Evolutionary conservation across 495 filamentous ascomycete species (phyloP), one percentile per base, ranked within the genome.

Genomic region (Penicillium chermesinum): DNA sequence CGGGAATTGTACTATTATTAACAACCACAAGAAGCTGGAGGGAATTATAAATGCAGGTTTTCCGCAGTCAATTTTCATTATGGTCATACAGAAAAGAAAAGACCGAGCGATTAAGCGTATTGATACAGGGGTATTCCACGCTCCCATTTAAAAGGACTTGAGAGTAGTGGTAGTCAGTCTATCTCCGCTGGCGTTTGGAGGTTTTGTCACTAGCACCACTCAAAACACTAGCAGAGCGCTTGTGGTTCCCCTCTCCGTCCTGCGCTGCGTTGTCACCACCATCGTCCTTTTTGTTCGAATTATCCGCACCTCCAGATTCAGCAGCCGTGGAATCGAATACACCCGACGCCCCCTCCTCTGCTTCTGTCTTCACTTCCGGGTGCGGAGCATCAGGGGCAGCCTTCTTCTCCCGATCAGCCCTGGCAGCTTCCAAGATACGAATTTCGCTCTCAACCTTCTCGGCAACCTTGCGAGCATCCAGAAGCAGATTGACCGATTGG

Each of bases 361-460:
- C 50, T 42, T 72, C 70, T 1, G 58, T 64, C 55, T 72, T 71
- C 17, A 67, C 64, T 32, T 70, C 58, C 0, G 61, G 64, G 38
- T 65, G 64, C 33, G 57, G 54, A 27, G 58, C 61, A 19, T 57
- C 54, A 13, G 50, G 7, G 45, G 14, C 48, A 3, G 52, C 46
- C 58, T 68, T 68, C 19, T 60, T 64, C 53, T 84, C 85, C 46
- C 79, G 69, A 53, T 85, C 82, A 0, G 77, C 80, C 75, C 73
- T 70, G 73, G 81, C 20, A 13, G 80, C 81, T 61, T 82, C 80
- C 38, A 87, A 71, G 2, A 94, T 70, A 47, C 79, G 81, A 44
- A 94, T 81, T 69, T 98, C 93, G 10, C 80, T 81, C 43, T 91
- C 87, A 0, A 96, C 68, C 66, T 94, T 95, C 64, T 98, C 93